Evolutionary conservation across 2,329 filamentous ascomycete genomes (phyloP).

Genomic region (Aspergillus proliferans): DNA sequence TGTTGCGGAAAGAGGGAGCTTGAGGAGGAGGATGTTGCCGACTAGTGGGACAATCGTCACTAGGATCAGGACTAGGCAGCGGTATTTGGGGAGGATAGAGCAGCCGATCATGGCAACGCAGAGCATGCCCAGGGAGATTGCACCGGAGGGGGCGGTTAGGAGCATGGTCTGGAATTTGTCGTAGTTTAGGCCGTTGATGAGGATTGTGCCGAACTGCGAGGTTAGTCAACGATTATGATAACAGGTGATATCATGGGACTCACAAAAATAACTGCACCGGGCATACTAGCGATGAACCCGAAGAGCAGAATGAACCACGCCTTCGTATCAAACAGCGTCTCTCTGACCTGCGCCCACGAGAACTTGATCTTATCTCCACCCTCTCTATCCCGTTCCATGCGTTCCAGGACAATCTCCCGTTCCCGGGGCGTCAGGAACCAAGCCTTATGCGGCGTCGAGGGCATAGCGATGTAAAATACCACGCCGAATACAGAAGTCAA

Average conservation of each 20-base stretch:
- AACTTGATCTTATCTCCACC: conserved; percentile 40
- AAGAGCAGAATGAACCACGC: conserved; percentile 41
- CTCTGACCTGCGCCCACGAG: conserved; percentile 38
- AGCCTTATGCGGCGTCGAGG: conserved; percentile 40
- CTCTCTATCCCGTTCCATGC: conserved; percentile 30
- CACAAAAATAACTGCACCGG: conserved; percentile 38
- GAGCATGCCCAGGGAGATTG: conserved; percentile 41
- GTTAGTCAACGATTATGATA: conserved; percentile 3
- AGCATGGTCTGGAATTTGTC: conserved; percentile 42
- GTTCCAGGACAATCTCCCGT: conserved; percentile 32
- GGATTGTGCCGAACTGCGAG: conserved; percentile 43
- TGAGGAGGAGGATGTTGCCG: conserved; percentile 41
- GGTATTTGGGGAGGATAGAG: conserved; percentile 33
- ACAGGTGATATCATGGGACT: conserved; percentile 1
- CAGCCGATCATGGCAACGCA: conserved; percentile 43
- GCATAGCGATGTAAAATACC: conserved; percentile 44
- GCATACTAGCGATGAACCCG: conserved; percentile 42
- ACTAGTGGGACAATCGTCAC: conserved; percentile 39
- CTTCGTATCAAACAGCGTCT: conserved; percentile 38
- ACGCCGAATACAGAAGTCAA: conserved; percentile 41
- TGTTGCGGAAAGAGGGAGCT: conserved; percentile 33
- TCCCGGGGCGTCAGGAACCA: conserved; percentile 46
- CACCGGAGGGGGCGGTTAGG: conserved; percentile 43
- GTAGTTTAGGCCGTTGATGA: conserved; percentile 45
- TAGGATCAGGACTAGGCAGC: conserved; percentile 34